Percentiles rank a stretch among this genome's conserved stretches.
Conservation (phyloP, 2,329 filamentous ascomycete genomes). For the Curvularia spicifera region DNA sequence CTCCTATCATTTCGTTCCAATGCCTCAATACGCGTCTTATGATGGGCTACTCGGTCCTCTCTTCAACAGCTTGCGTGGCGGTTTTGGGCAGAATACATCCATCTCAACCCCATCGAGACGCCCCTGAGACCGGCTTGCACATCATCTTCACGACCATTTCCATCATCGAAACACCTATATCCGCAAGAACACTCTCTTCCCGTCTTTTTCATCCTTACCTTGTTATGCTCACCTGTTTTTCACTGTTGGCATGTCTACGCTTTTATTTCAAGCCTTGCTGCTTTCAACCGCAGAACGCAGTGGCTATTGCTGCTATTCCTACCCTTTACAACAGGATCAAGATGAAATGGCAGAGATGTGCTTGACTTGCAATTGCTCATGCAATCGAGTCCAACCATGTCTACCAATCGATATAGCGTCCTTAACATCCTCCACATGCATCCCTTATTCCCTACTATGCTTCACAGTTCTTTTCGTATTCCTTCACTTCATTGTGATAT, state of each 20-base stretch:
- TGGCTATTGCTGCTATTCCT: not conserved
- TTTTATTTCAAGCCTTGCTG: not conserved
- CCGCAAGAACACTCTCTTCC: not conserved
- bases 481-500: not conserved
- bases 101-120: not conserved
- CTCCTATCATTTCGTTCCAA: not conserved
- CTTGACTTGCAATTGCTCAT: constrained; percentile 1
- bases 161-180: too few species aligned
- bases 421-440: not conserved
- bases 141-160: not conserved
- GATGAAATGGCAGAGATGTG: not conserved
- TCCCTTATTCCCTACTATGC: not conserved
- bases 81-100: not conserved
- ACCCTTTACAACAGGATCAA: not conserved
- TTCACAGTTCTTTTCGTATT: not conserved
- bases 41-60: not conserved
- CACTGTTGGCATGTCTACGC: not conserved
- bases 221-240: not conserved
- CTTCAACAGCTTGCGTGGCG: not conserved
- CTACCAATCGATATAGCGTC: not conserved
- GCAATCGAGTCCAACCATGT: not conserved
- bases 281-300: not conserved
- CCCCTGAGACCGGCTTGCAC: not conserved
- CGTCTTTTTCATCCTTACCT: too few species aligned
- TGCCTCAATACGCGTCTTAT: not conserved